Conservation (phyloP, 1,284 basidiomycete species). For the Tetrapyrgos nigripes region DNA sequence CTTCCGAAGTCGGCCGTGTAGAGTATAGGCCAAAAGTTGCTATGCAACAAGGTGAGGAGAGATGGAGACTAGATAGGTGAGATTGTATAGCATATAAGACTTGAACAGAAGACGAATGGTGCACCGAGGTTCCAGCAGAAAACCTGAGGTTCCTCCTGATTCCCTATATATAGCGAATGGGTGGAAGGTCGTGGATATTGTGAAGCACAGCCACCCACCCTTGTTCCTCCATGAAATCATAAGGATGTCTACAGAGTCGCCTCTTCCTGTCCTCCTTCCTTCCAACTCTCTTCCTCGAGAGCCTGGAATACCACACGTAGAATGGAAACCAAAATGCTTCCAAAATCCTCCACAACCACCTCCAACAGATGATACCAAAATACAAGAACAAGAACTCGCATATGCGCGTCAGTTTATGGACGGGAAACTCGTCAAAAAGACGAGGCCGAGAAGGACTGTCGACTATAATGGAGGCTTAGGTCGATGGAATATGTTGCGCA, state of each 20-base stretch:
- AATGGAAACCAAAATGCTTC: constrained; percentile 62
- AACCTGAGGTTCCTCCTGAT: too few relatives aligned
- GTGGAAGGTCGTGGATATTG: too few relatives aligned
- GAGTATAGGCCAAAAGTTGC: too few relatives aligned
- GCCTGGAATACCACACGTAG: constrained; percentile 44
- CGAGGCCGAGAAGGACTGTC: constrained; percentile 90
- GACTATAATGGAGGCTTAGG: constrained; percentile 92
- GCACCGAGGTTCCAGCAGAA: too few relatives aligned
- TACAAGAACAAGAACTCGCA: constrained; percentile 81
- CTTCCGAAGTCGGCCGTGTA: too few relatives aligned
- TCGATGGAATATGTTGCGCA: constrained; percentile 79
- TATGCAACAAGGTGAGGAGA: too few relatives aligned
- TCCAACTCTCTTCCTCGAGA: constrained; percentile 38
- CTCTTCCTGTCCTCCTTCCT: constrained; percentile 52
- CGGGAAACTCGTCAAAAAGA: constrained; percentile 85
- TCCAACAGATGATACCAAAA: constrained; percentile 75
- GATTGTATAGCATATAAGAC: too few relatives aligned
- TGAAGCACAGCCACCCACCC: too few relatives aligned
- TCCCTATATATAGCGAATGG: too few relatives aligned
- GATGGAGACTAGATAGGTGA: too few relatives aligned
- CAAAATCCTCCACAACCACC: constrained; percentile 68
- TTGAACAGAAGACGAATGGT: too few relatives aligned
- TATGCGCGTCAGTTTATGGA: constrained; percentile 71
- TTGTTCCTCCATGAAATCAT: not conserved
- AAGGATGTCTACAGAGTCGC: not conserved